phyloP scores from a whole-genome alignment of 805 yeast species.

The Candida succiphila region DNA sequence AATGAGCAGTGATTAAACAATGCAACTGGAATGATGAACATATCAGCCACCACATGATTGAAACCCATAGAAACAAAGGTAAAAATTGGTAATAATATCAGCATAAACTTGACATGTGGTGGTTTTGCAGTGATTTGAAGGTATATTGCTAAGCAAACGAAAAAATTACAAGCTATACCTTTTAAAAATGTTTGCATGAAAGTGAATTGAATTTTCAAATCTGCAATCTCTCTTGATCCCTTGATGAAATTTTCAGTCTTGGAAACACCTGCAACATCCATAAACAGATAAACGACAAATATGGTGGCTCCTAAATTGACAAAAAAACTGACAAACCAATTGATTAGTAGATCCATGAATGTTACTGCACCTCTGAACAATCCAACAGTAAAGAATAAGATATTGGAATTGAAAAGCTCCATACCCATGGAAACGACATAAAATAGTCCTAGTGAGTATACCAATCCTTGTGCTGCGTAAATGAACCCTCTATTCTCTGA shows the following conservation, averaged over 20 bases:
- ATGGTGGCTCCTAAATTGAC: constrained; percentile 56
- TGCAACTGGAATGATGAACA: constrained; percentile 60
- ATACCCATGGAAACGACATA: constrained; percentile 69
- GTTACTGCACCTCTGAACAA: constrained; percentile 61
- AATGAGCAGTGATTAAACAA: constrained; percentile 56
- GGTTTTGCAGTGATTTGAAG: constrained; percentile 75
- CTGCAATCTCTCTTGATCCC: constrained; percentile 41
- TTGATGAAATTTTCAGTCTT: constrained; percentile 26
- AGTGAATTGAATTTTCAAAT: constrained; percentile 29
- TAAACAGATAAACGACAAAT: constrained; percentile 56
- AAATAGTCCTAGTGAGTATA: constrained; percentile 64
- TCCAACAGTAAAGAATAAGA: constrained; percentile 63
- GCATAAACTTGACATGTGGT: constrained; percentile 57
- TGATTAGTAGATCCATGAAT: constrained; percentile 47
- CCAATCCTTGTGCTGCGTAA: constrained; percentile 45
- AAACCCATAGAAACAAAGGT: constrained; percentile 74
- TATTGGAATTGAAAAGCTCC: constrained; percentile 68
- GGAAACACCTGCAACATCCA: constrained; percentile 46
- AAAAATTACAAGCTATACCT: constrained; percentile 70
- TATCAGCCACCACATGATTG: constrained; percentile 77
- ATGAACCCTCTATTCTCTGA: constrained; percentile 42
- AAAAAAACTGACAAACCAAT: constrained; percentile 61
- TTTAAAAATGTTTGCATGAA: constrained; percentile 61
- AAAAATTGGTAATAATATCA: constrained; percentile 61
- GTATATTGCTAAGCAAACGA: constrained; percentile 66